Evolutionary conservation across 148 eudicot genomes (phyloP).

Genomic region (Polygonum maritimum): DNA sequence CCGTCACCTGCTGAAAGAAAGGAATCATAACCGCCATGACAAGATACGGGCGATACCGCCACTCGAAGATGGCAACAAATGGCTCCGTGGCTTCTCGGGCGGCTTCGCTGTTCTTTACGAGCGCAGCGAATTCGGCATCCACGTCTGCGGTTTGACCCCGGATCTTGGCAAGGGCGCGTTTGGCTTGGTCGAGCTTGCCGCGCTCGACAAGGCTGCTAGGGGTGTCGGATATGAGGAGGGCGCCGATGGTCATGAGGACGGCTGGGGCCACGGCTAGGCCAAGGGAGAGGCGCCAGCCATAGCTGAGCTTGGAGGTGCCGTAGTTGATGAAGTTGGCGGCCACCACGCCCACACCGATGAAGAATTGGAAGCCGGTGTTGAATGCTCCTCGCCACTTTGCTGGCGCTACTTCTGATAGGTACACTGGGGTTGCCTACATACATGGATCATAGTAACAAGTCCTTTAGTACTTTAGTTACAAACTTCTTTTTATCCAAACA

Average conservation of each 20-base stretch:
- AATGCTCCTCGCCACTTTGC: constrained; percentile 42
- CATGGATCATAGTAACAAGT: not conserved
- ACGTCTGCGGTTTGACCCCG: constrained; percentile 21
- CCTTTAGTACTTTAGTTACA: too few species aligned
- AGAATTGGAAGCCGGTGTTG: constrained; percentile 37
- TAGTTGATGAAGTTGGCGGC: constrained; percentile 27
- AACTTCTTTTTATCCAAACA: too few species aligned
- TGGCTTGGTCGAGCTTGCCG: constrained; percentile 27
- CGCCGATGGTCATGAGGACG: constrained; percentile 28
- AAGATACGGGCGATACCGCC: constrained; percentile 39
- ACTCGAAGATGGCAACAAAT: constrained; percentile 27
- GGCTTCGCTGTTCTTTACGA: constrained; percentile 21
- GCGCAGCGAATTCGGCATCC: constrained; percentile 28
- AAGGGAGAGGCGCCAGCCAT: constrained; percentile 44
- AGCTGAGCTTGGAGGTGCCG: constrained; percentile 11
- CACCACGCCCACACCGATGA: constrained; percentile 33
- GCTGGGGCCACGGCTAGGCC: constrained; percentile 34
- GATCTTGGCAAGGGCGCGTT: constrained; percentile 16
- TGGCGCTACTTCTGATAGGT: constrained; percentile 38
- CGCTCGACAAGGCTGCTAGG: constrained; percentile 46
- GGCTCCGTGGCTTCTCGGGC: constrained; percentile 27
- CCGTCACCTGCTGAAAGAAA: constrained; percentile 41
- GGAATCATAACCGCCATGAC: constrained; percentile 37
- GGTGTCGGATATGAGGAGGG: constrained; percentile 30
- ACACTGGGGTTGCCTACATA: constrained; percentile 37